Conservation (phyloP, 2,329 filamentous ascomycete genomes). For the Nemania abortiva region DNA sequence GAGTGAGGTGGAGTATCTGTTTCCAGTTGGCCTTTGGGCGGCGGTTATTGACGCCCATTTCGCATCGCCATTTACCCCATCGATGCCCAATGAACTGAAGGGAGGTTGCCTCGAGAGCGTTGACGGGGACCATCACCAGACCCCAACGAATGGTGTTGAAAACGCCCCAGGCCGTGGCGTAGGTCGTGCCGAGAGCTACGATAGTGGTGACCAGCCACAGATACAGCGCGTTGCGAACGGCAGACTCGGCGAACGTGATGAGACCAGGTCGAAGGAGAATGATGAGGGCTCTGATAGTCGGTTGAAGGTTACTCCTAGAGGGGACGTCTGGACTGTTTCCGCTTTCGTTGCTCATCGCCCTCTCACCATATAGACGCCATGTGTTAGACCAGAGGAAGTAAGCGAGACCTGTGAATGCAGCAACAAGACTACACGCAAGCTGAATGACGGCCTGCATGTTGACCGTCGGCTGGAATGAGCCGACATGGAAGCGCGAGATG, state of each 20-base stretch:
- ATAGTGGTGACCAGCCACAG: slow-evolving; percentile 77
- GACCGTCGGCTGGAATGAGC: slow-evolving; percentile 64
- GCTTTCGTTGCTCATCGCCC: slow-evolving; percentile 12
- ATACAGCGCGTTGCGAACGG: slow-evolving; percentile 75
- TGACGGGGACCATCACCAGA: slow-evolving; percentile 78
- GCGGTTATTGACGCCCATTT: slow-evolving; percentile 36
- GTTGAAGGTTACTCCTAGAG: slow-evolving; percentile 42
- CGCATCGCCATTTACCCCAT: slow-evolving; percentile 67
- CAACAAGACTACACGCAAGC: slow-evolving; percentile 69
- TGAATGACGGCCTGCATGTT: slow-evolving; percentile 74
- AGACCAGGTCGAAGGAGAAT: slow-evolving; percentile 68
- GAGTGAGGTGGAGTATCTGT: slow-evolving; percentile 54
- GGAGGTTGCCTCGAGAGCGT: slow-evolving; percentile 73
- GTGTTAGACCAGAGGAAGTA: slow-evolving; percentile 69
- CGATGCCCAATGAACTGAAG: slow-evolving; percentile 74
- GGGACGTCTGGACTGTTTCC: slow-evolving; percentile 30
- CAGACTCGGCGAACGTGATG: slow-evolving; percentile 73
- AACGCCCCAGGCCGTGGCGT: slow-evolving; percentile 79
- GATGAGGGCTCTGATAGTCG: slow-evolving; percentile 59
- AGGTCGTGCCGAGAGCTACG: slow-evolving; percentile 70
- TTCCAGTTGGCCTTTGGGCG: slow-evolving; percentile 32
- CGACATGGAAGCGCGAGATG: slow-evolving; percentile 74
- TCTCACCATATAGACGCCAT: slow-evolving; percentile 35
- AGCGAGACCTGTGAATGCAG: slow-evolving; percentile 65
- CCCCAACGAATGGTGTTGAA: slow-evolving; percentile 83